Evolutionary conservation across 768 basidiomycete species (phyloP).

Genomic region (Suillus subaureus): DNA sequence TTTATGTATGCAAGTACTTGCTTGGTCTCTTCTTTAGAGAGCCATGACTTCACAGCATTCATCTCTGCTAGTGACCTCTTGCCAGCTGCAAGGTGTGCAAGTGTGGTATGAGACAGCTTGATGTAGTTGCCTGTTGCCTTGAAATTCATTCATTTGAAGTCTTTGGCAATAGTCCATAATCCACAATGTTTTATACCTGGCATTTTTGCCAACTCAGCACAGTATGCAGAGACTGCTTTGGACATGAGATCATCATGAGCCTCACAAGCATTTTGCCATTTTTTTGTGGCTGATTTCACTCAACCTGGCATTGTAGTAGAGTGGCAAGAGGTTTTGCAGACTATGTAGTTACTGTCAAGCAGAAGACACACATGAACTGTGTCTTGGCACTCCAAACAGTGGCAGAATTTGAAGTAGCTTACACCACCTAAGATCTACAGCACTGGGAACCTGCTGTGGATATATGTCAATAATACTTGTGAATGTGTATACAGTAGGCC

Average conservation of each 20-base stretch:
- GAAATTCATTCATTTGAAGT: slow-evolving; percentile 14
- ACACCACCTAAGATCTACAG: neutral
- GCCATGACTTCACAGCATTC: slow-evolving; percentile 32
- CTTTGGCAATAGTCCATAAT: slow-evolving; percentile 16
- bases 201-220: slow-evolving; percentile 9
- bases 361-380: neutral
- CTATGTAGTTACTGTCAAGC: neutral
- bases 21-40: slow-evolving; percentile 31
- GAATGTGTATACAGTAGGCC: neutral
- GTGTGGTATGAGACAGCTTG: slow-evolving; percentile 18
- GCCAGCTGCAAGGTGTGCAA: slow-evolving; percentile 19
- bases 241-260: slow-evolving; percentile 19
- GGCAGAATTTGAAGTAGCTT: neutral
- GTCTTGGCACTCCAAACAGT: neutral
- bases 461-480: neutral
- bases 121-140: slow-evolving; percentile 19
- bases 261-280: slow-evolving; percentile 16
- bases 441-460: neutral
- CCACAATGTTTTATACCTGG: neutral
- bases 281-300: slow-evolving; percentile 19
- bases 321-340: neutral
- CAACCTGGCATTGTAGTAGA: neutral
- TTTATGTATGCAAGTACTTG: slow-evolving; percentile 31
- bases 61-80: slow-evolving; percentile 23
- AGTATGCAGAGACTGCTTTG: slow-evolving; percentile 11